Base-by-base conservation (phyloP, 768 basidiomycete species). In the Phanerochaete sordida region DNA sequence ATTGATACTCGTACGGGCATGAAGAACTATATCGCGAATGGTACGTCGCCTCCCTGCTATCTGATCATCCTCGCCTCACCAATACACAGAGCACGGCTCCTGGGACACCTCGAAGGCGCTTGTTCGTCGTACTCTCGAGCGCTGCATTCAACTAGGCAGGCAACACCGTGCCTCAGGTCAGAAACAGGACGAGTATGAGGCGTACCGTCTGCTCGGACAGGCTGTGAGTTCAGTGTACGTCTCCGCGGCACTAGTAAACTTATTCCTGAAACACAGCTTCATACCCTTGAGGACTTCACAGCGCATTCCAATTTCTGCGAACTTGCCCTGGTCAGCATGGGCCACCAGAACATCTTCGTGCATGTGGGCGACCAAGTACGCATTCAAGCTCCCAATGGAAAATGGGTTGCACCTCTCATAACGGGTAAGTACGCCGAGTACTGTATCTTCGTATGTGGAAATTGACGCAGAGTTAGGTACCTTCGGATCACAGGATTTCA, bases 11-110 rank as follows among this genome's bases (percentile, higher is more conserved):
- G 79, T 15, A 91, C 90, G 0, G 95, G 94, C 2, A 95, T 98
- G 94, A 95, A 95, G 78, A 98, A 95, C 65, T 93, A 92, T 72
- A 95, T 95, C 61, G 91, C 91, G 0, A 95, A 95, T 71, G 84
- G 85, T 83, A 60, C 12, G 60, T 30, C n/a, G n/a, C n/a, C n/a
- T n/a, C n/a, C n/a, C n/a, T n/a, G n/a, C n/a, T n/a, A n/a, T n/a
- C n/a, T 9, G 6, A 57, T 23, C 33, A 15, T 16, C 27, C 21
- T n/a, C 16, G 16, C 19, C 39, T 26, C 23, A 50, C 30, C 16
- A 27, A 33, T n/a, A 6, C 62, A 0, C 63, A 85, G 89, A 91
- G 62, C 72, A 79, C 23, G 88, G 90, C 5, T 60, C 69, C n/a
- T 98, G 95, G 95, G 92, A 93, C 64, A 96, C 95, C 0, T 94